A percentile compares a stretch with the other conserved stretches of the same genome.
These are phyloP conservation scores for Monosporascus sp. DNA, from an alignment of 2,329 filamentous ascomycete genomes.

Conservation along the genomic window DNA sequence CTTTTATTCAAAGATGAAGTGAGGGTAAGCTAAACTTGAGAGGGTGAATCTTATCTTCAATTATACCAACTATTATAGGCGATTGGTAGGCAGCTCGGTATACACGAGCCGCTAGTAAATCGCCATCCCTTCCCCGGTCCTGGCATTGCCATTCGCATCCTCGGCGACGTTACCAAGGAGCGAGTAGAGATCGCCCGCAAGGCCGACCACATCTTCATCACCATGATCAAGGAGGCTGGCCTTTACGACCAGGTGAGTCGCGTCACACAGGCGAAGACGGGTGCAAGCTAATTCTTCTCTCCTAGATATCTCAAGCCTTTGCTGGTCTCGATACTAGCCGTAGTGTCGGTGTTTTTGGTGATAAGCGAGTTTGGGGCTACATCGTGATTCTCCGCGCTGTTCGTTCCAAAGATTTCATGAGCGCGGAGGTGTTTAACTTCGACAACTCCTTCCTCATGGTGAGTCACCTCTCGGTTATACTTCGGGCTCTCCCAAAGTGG, in stretches of 20 bases:
- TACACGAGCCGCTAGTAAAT: constrained; percentile 70
- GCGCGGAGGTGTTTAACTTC: constrained; percentile 53
- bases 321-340: constrained; percentile 38
- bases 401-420: constrained; percentile 64
- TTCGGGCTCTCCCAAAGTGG: too few species aligned
- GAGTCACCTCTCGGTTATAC: constrained; percentile 13
- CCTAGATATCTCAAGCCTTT: constrained; percentile 41
- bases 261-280: background rate
- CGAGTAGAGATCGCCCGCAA: constrained; percentile 73
- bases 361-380: background rate
- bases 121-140: constrained; percentile 71
- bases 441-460: constrained; percentile 32
- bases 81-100: constrained; percentile 63
- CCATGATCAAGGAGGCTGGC: constrained; percentile 66
- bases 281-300: constrained; percentile 1
- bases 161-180: constrained; percentile 79
- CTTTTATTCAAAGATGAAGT: constrained; percentile 70
- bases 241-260: constrained; percentile 55
- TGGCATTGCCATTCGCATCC: constrained; percentile 67
- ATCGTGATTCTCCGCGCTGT: constrained; percentile 23
- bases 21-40: constrained; percentile 33
- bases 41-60: background rate
- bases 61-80: background rate
- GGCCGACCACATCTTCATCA: constrained; percentile 74
- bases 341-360: constrained; percentile 20